Base-by-base conservation (phyloP, 2,329 filamentous ascomycete genomes). In the Fusarium napiforme region DNA sequence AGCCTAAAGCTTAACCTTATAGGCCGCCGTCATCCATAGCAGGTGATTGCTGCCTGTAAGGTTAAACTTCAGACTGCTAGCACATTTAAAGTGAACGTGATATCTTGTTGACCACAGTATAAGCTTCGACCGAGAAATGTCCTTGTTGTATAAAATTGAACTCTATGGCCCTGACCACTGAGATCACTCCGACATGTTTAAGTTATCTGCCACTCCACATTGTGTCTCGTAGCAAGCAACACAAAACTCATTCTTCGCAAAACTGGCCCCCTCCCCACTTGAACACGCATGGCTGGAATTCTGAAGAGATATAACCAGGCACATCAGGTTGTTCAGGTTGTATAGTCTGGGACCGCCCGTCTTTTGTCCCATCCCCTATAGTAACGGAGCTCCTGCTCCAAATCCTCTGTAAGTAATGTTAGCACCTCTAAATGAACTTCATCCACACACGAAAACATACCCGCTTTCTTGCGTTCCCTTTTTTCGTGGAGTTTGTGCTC, bases 101-200 rank as follows among this genome's bases (percentile, higher is more conserved):
- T 11, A n/a, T n/a, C 0, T n/a, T 9, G 4, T 11, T n/a, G 8
- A 3, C 15, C 12, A 47, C 14, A n/a, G 14, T 30, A 16, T 16
- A 16, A 47, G 26, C 45, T 26, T 45, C 23, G 4, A 12, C 23
- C 18, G 1, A 26, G 1, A 7, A 45, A 19, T 11, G 2, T 26
- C 23, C 1, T 14, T 32, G 10, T 11, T 26, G 14, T 52, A 36
- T 36, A 21, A 15, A 5, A 5, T 36, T 36, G 0, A 36, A 52
- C n/a, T 52, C 7, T 26, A 16, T 26, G 4, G 12, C 3, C 18
- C 12, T 26, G 12, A 2, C n/a, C 32, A 26, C n/a, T 26, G 2
- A 26, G 12, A 26, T 16, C 9, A 11, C 9, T 2, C 2, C 18
- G n/a, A 7, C 18, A 26, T 2, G 1, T 2, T 52, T 15, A 4